Conservation (phyloP, 2,329 filamentous ascomycete genomes). For the Chrysosporium queenslandicum region DNA sequence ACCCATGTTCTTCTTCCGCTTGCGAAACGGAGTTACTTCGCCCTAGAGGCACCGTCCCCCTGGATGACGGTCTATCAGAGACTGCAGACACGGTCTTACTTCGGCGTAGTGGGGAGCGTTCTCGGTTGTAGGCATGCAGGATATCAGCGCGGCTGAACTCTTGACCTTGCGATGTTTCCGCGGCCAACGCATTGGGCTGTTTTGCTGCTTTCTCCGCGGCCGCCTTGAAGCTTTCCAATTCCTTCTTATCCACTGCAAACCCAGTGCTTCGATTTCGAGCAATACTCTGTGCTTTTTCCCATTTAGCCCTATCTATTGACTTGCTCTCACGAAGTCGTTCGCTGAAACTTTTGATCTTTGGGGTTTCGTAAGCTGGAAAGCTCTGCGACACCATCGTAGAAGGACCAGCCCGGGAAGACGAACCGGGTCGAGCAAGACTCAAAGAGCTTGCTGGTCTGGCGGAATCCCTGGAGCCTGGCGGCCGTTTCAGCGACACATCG, state of each 20-base stretch:
- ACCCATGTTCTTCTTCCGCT: neutral
- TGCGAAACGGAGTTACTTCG: conserved; percentile 1
- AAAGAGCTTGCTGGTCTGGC: conserved; percentile 27
- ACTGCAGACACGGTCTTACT: conserved; percentile 29
- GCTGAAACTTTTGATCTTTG: conserved; percentile 57
- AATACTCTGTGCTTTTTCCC: conserved; percentile 31
- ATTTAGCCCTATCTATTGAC: conserved; percentile 30
- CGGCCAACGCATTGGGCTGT: conserved; percentile 18
- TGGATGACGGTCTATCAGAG: conserved; percentile 15
- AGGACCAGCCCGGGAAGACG: conserved; percentile 17
- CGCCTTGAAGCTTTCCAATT: conserved; percentile 36
- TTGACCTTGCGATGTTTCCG: conserved; percentile 39
- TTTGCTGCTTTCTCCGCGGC: conserved; percentile 28
- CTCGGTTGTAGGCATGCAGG: conserved; percentile 27
- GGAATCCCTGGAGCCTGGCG: conserved; percentile 30
- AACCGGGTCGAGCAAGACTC: conserved; percentile 22
- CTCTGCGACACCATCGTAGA: conserved; percentile 16
- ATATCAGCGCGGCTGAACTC: conserved; percentile 57
- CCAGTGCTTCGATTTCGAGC: conserved; percentile 34
- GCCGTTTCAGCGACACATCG: conserved; percentile 74
- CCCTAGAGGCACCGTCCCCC: neutral
- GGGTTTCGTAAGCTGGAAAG: conserved; percentile 4
- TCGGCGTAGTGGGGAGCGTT: conserved; percentile 25
- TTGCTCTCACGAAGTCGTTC: conserved; percentile 68
- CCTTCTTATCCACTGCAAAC: conserved; percentile 36